Conservation (phyloP, 2,329 filamentous ascomycete species). For the Trichoderma guizhouense region DNA sequence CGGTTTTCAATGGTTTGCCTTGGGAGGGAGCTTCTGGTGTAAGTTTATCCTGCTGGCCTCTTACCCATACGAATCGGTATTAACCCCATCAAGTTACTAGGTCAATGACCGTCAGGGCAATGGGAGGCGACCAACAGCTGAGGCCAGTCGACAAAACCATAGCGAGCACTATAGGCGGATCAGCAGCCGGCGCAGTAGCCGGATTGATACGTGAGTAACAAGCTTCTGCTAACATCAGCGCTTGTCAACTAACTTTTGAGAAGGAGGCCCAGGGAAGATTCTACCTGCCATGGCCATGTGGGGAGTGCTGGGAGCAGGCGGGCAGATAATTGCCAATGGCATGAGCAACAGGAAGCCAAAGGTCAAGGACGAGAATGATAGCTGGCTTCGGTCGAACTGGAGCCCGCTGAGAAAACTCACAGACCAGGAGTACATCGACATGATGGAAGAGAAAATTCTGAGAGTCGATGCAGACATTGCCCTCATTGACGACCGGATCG, state of each 20-base stretch:
- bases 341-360: constrained; percentile 26
- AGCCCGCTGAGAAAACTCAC: constrained; percentile 67
- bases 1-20: constrained; percentile 75
- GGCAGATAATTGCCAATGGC: constrained; percentile 38
- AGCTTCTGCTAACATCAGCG: background rate
- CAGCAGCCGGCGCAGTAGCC: constrained; percentile 61
- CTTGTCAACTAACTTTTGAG: constrained; percentile 20
- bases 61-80: background rate
- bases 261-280: constrained; percentile 53
- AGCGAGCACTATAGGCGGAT: constrained; percentile 69
- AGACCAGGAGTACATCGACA: constrained; percentile 68
- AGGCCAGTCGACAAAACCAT: constrained; percentile 57
- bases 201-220: constrained; percentile 50
- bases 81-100: constrained; percentile 43
- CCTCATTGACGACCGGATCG: constrained; percentile 72
- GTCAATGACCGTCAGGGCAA: constrained; percentile 44
- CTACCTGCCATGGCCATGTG: constrained; percentile 51
- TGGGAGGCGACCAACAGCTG: constrained; percentile 51
- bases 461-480: constrained; percentile 73
- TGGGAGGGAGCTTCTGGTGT: constrained; percentile 77
- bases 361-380: constrained; percentile 38
- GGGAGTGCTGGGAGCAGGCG: constrained; percentile 40
- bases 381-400: constrained; percentile 59
- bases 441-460: constrained; percentile 69
- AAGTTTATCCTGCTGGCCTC: constrained; percentile 30